Conservation (phyloP, 208 protist species). For the Wallacemonas sp. region DNA sequence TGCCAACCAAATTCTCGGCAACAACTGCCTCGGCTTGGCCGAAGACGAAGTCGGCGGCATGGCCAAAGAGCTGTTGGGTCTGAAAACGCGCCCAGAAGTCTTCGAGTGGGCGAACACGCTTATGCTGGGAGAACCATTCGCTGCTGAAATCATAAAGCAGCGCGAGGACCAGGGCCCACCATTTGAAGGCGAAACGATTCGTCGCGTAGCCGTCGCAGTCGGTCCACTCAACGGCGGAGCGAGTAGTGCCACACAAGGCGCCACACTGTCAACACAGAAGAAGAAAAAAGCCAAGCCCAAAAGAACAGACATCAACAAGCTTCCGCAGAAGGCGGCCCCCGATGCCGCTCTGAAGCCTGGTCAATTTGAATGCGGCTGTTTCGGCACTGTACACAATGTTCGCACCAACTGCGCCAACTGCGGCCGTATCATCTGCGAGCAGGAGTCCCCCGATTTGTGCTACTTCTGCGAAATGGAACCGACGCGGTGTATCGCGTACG, state of each 20-base stretch:
- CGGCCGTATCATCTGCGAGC: slow-evolving; percentile 89
- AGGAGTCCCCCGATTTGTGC: slow-evolving; percentile 79
- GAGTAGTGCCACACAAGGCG: background rate
- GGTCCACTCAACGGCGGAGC: background rate
- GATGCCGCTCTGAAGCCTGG: slow-evolving; percentile 57
- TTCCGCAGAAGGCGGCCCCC: slow-evolving; percentile 18
- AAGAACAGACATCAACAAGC: slow-evolving; percentile 26
- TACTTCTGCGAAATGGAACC: slow-evolving; percentile 84
- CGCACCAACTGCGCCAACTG: slow-evolving; percentile 87
- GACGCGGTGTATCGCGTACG: slow-evolving; percentile 68
- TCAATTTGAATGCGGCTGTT: slow-evolving; percentile 86
- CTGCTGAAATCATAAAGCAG: slow-evolving; percentile 63
- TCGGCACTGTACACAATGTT: slow-evolving; percentile 77
- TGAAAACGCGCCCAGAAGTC: slow-evolving; percentile 57
- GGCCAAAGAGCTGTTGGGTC: slow-evolving; percentile 48
- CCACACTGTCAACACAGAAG: background rate
- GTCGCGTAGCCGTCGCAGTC: too few species aligned
- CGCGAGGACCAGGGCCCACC: slow-evolving; percentile 49
- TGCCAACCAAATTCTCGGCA: slow-evolving; percentile 51
- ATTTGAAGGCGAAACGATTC: slow-evolving; percentile 52
- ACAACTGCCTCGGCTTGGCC: slow-evolving; percentile 73
- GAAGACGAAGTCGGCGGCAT: slow-evolving; percentile 77
- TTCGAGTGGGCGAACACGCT: slow-evolving; percentile 78
- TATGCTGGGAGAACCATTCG: slow-evolving; percentile 71
- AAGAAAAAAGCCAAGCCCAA: slow-evolving; percentile 28